Evolutionary conservation across 805 yeast genomes (phyloP), one percentile per base, ranked within the genome.

Genomic region (Priceomyces castillae): DNA sequence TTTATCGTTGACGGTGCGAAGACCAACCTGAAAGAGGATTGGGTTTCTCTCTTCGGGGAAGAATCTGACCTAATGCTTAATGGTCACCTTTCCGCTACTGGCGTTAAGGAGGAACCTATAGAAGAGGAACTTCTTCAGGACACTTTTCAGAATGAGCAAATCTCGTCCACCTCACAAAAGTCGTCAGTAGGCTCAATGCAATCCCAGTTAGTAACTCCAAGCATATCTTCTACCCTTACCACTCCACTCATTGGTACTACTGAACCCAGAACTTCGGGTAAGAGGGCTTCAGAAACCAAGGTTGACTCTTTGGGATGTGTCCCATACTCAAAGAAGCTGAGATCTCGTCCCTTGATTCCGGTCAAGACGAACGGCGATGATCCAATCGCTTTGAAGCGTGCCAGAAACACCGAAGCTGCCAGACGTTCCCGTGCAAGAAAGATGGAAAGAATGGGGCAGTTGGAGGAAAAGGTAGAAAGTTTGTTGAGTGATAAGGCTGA

Each of bases 331-430:
- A 81, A 90, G 63, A 90, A 89, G 73, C 86, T 80, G 53, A 81
- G 96, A 56, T 50, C 78, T 22, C 67, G 71, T 46, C 95, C 95
- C 7, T 74, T 89, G 64, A 71, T 75, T 52, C 95, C 95, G 7
- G 75, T 90, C 43, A 77, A 78, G 37, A 48, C 71, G 36, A 74
- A 78, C 25, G 26, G 42, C 16, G 67, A 62, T 39, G 96, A 90
- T 63, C 79, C 84, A n/a, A 77, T 76, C 44, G 79, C 88, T 37
- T 64, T 86, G 56, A 92, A 92, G 72, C 83, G 98, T 62, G 98
- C 98, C 7, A 83, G 92, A 67, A 92, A 94, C 77, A 92, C 92
- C n/a, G 96, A 90, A 62, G 97, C 98, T 53, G 97, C 97, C 6
- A 82, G 97, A 65, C 80, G 97, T 60, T 89, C 96, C 20, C 77